phyloP scores from a whole-genome alignment of 2,329 filamentous ascomycete species.

The Coniochaeta prunicola region DNA sequence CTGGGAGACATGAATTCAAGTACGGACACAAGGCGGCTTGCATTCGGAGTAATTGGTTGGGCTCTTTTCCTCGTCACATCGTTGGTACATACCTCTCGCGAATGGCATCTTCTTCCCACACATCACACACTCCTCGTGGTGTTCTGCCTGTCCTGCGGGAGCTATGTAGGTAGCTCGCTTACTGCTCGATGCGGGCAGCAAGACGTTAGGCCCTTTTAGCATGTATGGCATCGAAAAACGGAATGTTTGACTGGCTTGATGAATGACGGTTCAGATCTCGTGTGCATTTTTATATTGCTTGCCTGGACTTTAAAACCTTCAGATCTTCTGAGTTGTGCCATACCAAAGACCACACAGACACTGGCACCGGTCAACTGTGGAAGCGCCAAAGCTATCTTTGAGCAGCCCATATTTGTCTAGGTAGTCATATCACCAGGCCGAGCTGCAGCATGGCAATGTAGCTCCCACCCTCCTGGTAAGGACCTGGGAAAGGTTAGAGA shows the following conservation, averaged over 20 bases:
- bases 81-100: slow-evolving; percentile 12
- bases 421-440: too few relatives aligned
- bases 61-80: slow-evolving; percentile 31
- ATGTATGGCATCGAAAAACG: slow-evolving; percentile 49
- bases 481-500: neutral
- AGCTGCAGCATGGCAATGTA: too few relatives aligned
- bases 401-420: too few relatives aligned
- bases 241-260: slow-evolving; percentile 35
- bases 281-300: neutral
- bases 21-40: slow-evolving; percentile 29
- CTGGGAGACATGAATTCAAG: slow-evolving; percentile 40
- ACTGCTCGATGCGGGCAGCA: slow-evolving; percentile 10
- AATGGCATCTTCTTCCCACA: slow-evolving; percentile 10
- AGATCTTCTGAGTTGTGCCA: too few relatives aligned
- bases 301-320: too few relatives aligned
- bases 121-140: neutral
- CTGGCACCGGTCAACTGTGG: too few relatives aligned
- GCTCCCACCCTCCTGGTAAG: too few relatives aligned
- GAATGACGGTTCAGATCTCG: neutral
- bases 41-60: slow-evolving; percentile 55
- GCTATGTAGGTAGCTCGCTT: slow-evolving; percentile 2
- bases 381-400: too few relatives aligned
- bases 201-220: slow-evolving; percentile 26
- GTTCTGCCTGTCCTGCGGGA: neutral
- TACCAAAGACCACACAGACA: too few relatives aligned